phyloP scores from a whole-genome alignment of 495 filamentous ascomycete genomes.

The Tirmania nivea region DNA sequence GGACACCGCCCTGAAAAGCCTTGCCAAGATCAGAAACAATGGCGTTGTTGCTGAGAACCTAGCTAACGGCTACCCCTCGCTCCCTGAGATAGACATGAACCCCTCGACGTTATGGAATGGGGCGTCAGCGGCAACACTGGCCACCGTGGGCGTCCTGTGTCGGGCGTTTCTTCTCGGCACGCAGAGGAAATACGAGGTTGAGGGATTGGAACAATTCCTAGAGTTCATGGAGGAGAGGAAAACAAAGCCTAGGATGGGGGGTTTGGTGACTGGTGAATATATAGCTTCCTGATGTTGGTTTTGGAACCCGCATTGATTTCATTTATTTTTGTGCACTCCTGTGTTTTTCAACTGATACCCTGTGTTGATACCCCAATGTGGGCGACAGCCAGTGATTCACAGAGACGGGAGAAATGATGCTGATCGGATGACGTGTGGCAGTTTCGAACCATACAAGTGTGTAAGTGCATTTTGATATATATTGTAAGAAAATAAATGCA shows the following conservation, averaged over 20 bases:
- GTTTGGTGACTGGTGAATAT: constrained; percentile 38
- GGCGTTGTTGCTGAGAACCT: too few species aligned
- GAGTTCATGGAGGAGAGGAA: constrained; percentile 36
- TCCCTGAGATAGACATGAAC: too few species aligned
- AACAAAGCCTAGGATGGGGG: constrained; percentile 25
- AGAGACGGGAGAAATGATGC: not conserved
- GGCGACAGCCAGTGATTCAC: not conserved
- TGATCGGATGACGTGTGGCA: constrained; percentile 17
- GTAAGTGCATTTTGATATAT: constrained; percentile 36
- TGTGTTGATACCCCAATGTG: not conserved
- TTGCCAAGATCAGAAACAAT: too few species aligned
- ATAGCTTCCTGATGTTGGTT: not conserved
- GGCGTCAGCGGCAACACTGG: not conserved
- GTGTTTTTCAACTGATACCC: not conserved
- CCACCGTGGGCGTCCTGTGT: constrained; percentile 2
- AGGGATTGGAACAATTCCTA: constrained; percentile 40
- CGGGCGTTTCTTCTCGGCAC: constrained; percentile 11
- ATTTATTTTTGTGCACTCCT: too few species aligned
- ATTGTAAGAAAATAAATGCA: not conserved
- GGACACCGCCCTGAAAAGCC: too few species aligned
- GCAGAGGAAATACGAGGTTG: constrained; percentile 21
- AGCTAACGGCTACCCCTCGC: too few species aligned
- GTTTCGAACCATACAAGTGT: constrained; percentile 92
- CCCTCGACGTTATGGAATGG: not conserved
- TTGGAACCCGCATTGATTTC: not conserved